phyloP scores from a whole-genome alignment of 768 basidiomycete species.

The Candolleomyces eurysporus region DNA sequence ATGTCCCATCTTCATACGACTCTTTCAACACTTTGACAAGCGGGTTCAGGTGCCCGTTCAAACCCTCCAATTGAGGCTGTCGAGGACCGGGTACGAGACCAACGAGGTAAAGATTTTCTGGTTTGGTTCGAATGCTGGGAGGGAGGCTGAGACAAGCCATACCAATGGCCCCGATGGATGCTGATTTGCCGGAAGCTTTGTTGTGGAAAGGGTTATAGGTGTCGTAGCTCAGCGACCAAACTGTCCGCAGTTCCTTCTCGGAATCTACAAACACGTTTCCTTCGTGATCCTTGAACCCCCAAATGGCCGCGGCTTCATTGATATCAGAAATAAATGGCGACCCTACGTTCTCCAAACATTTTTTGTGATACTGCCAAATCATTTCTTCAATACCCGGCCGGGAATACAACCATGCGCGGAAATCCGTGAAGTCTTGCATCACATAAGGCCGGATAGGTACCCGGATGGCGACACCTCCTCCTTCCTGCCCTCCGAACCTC shows the following conservation, averaged over 20 bases:
- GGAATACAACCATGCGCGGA: conserved; percentile 1
- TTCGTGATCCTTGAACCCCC: conserved; percentile 1
- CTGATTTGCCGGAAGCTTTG: conserved; percentile 21
- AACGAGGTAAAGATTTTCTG: conserved; percentile 35
- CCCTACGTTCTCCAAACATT: too few species aligned
- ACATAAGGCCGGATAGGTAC: background rate
- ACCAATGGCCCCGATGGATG: conserved; percentile 20
- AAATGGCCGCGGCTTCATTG: background rate
- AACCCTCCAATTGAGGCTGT: conserved; percentile 24
- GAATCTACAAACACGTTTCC: conserved; percentile 6
- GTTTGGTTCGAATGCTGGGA: conserved; percentile 16
- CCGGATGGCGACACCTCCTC: too few species aligned
- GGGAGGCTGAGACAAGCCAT: conserved; percentile 35
- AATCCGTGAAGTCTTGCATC: conserved; percentile 4
- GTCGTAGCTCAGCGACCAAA: conserved; percentile 17
- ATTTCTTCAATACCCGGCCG: conserved; percentile 3
- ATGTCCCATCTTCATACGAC: conserved; percentile 29
- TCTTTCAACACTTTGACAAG: conserved; percentile 32
- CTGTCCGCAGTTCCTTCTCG: background rate
- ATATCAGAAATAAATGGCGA: background rate
- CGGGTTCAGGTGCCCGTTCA: conserved; percentile 34
- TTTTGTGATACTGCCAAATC: background rate
- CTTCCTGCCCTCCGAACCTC: too few species aligned
- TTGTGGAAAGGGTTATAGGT: conserved; percentile 30
- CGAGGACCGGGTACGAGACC: conserved; percentile 21